Evolutionary conservation across 371 early-diverging fungal species (phyloP).

Genomic region (Mortierella polycephala): DNA sequence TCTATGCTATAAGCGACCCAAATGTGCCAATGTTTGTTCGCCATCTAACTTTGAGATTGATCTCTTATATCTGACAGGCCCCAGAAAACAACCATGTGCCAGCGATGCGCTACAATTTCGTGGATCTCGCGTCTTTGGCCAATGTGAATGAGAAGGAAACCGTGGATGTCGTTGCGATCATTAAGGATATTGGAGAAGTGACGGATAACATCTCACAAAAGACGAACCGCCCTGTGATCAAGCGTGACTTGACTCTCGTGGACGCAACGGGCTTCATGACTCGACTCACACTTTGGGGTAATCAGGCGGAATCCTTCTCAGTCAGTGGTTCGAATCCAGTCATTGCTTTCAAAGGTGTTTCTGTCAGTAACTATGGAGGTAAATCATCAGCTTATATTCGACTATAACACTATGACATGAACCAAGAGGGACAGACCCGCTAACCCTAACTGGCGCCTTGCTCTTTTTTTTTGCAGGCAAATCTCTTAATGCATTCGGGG

Average conservation of each 20-base stretch:
- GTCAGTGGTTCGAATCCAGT: slow-evolving; percentile 65
- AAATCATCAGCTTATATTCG: not conserved
- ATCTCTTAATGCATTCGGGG: slow-evolving; percentile 69
- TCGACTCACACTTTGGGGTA: slow-evolving; percentile 92
- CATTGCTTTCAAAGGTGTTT: slow-evolving; percentile 84
- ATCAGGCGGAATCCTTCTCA: slow-evolving; percentile 78
- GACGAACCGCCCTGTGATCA: slow-evolving; percentile 77
- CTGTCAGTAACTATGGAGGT: slow-evolving; percentile 90
- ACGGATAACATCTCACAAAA: slow-evolving; percentile 74
- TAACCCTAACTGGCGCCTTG: slow-evolving; percentile 5
- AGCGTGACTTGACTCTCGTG: slow-evolving; percentile 87
- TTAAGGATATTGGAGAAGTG: slow-evolving; percentile 73
- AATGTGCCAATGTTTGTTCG: not conserved
- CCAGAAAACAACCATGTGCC: slow-evolving; percentile 71
- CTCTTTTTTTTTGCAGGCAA: slow-evolving; percentile 57
- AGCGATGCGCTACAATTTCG: slow-evolving; percentile 73
- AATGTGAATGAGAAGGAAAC: slow-evolving; percentile 72
- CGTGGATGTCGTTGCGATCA: slow-evolving; percentile 88
- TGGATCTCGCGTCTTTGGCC: slow-evolving; percentile 62
- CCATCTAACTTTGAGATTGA: not conserved
- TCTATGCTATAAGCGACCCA: too few species aligned
- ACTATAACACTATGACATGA: not conserved
- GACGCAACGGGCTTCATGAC: slow-evolving; percentile 83
- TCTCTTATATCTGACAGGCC: slow-evolving; percentile 59
- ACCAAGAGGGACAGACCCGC: not conserved